phyloP scores from a whole-genome alignment of 345 rosid genomes.

The Salix brachista region DNA sequence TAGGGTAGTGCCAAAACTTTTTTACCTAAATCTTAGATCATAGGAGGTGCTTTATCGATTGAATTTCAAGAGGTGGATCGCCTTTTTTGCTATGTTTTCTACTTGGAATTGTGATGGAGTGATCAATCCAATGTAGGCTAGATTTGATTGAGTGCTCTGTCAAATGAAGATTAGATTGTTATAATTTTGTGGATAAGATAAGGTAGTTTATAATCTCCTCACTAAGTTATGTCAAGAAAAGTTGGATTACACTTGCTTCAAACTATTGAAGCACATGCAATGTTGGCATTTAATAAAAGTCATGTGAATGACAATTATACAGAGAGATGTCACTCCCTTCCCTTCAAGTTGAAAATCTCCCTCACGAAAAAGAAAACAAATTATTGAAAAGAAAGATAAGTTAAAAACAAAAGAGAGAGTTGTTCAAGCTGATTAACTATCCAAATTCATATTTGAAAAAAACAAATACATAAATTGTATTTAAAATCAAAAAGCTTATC shows the following conservation, averaged over 20 bases:
- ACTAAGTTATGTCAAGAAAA: neutral
- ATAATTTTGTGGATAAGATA: neutral
- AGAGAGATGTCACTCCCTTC: neutral
- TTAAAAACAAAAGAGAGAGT: no score
- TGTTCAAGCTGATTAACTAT: no score
- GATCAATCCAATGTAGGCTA: neutral
- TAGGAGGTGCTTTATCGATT: no score
- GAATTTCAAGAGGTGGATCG: neutral
- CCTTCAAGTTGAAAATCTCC: neutral
- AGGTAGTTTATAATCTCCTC: neutral
- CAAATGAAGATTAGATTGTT: neutral
- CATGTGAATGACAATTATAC: neutral
- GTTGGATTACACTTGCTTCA: neutral
- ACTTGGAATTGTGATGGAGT: neutral
- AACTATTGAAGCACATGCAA: slow-evolving; percentile 4
- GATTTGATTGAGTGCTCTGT: neutral
- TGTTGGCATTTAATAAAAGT: neutral
- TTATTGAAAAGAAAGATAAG: neutral
- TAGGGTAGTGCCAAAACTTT: no score
- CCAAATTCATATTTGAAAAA: no score
- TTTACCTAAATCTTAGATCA: no score
- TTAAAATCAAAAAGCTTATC: no score
- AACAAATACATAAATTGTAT: no score
- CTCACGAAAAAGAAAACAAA: neutral
- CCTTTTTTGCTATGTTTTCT: neutral